A percentile compares a stretch with the other conserved stretches of the same genome.
phyloP scores from a whole-genome alignment of 1,284 basidiomycete genomes.

The Sporisorium sorghi region DNA sequence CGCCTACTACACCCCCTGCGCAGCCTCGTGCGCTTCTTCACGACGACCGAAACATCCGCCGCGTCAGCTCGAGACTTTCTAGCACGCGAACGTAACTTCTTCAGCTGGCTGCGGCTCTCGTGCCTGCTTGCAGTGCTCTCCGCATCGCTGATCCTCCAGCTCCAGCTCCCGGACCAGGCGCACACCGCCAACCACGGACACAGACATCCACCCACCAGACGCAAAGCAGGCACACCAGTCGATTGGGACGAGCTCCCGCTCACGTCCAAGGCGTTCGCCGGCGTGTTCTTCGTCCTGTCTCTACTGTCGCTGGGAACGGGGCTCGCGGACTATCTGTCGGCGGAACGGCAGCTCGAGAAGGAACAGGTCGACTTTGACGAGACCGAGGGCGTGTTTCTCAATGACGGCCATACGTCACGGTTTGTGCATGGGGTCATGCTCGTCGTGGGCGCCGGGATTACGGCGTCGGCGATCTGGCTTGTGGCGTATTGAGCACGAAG shows the following conservation, averaged over 20 bases:
- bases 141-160: conserved; percentile 34
- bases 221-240: conserved; percentile 5
- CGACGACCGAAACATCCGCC: conserved; percentile 16
- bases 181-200: background rate
- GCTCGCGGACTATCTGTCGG: conserved; percentile 24
- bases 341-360: conserved; percentile 33
- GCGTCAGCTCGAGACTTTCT: conserved; percentile 38
- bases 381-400: conserved; percentile 43
- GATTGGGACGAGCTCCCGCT: conserved; percentile 32
- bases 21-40: conserved; percentile 8
- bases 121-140: conserved; percentile 42
- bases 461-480: conserved; percentile 31
- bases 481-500: conserved; percentile 10
- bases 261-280: conserved; percentile 27
- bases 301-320: conserved; percentile 28
- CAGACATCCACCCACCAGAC: background rate
- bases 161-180: conserved; percentile 25
- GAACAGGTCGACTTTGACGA: conserved; percentile 50
- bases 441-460: conserved; percentile 29
- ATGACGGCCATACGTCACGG: conserved; percentile 32
- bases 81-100: conserved; percentile 43
- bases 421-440: conserved; percentile 36
- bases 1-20: background rate
- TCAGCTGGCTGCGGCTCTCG: conserved; percentile 39
- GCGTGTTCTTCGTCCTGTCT: conserved; percentile 27